Evolutionary conservation across 148 eudicot genomes (phyloP).

Genomic region (Cornus kousa): DNA sequence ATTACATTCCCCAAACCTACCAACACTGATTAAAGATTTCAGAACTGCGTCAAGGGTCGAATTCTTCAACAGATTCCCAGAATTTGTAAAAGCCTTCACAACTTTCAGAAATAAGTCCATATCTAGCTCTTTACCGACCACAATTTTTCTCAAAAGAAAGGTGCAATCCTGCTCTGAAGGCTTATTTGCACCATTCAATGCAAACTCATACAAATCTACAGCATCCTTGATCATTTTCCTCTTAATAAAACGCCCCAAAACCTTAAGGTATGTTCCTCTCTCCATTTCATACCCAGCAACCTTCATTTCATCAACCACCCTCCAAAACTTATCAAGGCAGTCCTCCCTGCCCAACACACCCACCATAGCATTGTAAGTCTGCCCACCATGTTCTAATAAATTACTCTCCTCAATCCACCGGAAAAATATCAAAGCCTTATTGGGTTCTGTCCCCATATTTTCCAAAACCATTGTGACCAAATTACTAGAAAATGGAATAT

Average conservation of each 20-base stretch:
- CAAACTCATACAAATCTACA: conserved; percentile 66
- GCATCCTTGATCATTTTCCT: conserved; percentile 64
- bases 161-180: conserved; percentile 57
- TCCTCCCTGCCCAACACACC: conserved; percentile 57
- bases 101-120: conserved; percentile 56
- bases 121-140: conserved; percentile 52
- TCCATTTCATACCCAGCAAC: conserved; percentile 49
- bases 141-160: conserved; percentile 66
- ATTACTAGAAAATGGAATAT: conserved; percentile 37
- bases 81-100: conserved; percentile 41
- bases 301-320: conserved; percentile 58
- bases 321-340: conserved; percentile 72
- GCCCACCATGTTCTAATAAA: conserved; percentile 55
- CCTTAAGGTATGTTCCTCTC: conserved; percentile 41
- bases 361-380: conserved; percentile 54
- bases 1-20: conserved; percentile 59
- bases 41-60: conserved; percentile 49
- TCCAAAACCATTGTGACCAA: conserved; percentile 60
- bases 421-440: conserved; percentile 69
- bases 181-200: conserved; percentile 47
- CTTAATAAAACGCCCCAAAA: conserved; percentile 43
- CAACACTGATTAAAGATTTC: conserved; percentile 74
- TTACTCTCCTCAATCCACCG: conserved; percentile 73
- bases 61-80: conserved; percentile 46
- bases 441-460: conserved; percentile 43